Evolutionary conservation across 176 grass and related monocot species (phyloP).

Genomic region (Cocos nucifera): DNA sequence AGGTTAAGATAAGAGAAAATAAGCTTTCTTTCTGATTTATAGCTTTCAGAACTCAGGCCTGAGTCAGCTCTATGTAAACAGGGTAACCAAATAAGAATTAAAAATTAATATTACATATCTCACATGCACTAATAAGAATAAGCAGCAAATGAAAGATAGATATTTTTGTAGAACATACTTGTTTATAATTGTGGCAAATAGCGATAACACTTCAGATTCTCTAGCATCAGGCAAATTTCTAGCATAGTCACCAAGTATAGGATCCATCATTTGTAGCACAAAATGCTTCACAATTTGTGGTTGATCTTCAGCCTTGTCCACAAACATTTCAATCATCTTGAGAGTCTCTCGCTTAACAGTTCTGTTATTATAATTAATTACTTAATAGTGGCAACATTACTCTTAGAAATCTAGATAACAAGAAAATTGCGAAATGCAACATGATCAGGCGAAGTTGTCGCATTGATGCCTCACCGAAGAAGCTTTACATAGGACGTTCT

Average conservation of each 20-base stretch:
- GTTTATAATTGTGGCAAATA: conserved; percentile 96
- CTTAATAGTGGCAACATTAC: background rate
- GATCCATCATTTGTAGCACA: conserved; percentile 99
- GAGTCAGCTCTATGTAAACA: too few species aligned
- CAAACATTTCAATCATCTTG: conserved; percentile 95
- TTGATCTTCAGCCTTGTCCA: conserved; percentile 97
- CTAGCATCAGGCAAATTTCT: conserved; percentile 99
- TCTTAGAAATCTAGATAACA: too few species aligned
- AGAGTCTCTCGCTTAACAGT: conserved; percentile 98
- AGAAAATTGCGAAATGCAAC: conserved; percentile 6
- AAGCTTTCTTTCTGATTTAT: too few species aligned
- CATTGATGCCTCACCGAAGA: conserved; percentile 42
- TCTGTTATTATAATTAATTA: conserved; percentile 30
- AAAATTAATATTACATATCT: too few species aligned
- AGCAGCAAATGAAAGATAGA: conserved; percentile 8
- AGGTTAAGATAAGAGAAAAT: too few species aligned
- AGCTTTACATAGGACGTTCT: conserved; percentile 96
- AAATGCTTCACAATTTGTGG: conserved; percentile 89
- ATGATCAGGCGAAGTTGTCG: background rate
- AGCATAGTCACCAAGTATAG: conserved; percentile 82
- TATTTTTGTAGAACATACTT: conserved; percentile 37
- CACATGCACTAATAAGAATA: background rate
- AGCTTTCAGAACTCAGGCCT: too few species aligned
- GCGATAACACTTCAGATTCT: conserved; percentile 96
- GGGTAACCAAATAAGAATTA: too few species aligned